These are phyloP conservation scores for Marchantia paleacea DNA, from an alignment of 225 moss, liverwort and hornwort genomes.

Conservation along the genomic window DNA sequence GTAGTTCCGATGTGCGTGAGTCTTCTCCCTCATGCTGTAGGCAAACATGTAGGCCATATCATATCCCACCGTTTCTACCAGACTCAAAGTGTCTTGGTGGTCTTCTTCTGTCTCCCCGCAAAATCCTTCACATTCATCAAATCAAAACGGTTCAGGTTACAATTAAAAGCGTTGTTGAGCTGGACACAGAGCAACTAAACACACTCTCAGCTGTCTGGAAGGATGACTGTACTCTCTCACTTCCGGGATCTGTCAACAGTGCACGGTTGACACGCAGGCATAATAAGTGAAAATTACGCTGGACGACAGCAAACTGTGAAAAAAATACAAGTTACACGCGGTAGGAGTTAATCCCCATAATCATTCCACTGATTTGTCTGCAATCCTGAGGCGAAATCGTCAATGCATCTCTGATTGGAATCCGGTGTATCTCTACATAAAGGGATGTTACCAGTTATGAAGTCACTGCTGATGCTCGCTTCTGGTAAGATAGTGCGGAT, in stretches of 20 bases:
- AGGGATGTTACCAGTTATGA: conserved; percentile 65
- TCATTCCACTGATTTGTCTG: not conserved
- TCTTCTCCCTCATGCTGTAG: conserved; percentile 93
- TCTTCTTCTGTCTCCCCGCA: conserved; percentile 97
- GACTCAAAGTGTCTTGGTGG: conserved; percentile 70
- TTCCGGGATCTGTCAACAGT: not conserved
- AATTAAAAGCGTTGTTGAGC: not conserved
- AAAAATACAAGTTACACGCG: not conserved
- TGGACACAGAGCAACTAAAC: not conserved
- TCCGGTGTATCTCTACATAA: not conserved
- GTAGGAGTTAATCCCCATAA: not conserved
- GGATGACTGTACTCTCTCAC: not conserved
- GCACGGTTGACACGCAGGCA: not conserved
- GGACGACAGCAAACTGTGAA: not conserved
- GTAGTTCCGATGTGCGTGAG: conserved; percentile 80
- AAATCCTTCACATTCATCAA: conserved; percentile 55
- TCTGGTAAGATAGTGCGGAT: conserved; percentile 77
- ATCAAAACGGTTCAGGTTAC: not conserved
- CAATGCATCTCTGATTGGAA: not conserved
- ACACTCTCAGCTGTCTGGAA: not conserved
- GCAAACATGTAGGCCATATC: conserved; percentile 99
- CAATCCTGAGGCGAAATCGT: not conserved
- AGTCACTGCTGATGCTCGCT: conserved; percentile 96
- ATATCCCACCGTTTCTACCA: conserved; percentile 78
- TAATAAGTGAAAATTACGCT: not conserved